Conservation (phyloP, 164 flowering plant genomes). For the Sextonia rubra region DNA sequence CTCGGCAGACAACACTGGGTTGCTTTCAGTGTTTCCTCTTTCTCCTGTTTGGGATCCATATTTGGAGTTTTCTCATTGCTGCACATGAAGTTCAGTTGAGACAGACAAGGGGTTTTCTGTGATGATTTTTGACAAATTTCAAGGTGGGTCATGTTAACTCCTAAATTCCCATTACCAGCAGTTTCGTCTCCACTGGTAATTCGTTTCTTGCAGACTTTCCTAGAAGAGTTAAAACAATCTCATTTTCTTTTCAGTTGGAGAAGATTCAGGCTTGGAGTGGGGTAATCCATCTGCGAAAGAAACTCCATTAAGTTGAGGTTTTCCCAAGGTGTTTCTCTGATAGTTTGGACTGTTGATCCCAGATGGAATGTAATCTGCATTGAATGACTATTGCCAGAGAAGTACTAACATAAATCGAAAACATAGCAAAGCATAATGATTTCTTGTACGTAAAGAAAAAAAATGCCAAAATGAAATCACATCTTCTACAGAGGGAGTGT, state of each 20-base stretch:
- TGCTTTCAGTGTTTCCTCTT: conserved; percentile 32
- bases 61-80: conserved; percentile 47
- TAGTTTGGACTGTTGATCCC: conserved; percentile 55
- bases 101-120: conserved; percentile 30
- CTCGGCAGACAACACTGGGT: conserved; percentile 68
- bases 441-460: no score
- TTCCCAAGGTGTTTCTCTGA: conserved; percentile 23
- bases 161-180: no score
- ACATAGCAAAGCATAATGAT: conserved; percentile 2
- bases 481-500: no score
- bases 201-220: conserved; percentile 34
- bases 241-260: conserved; percentile 57
- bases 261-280: conserved; percentile 22
- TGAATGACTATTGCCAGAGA: background rate
- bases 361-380: conserved; percentile 84
- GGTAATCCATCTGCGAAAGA: conserved; percentile 16
- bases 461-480: no score
- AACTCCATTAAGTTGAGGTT: conserved; percentile 28
- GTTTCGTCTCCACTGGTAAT: conserved; percentile 11
- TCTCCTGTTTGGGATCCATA: conserved; percentile 20
- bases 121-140: conserved; percentile 29
- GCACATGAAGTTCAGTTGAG: conserved; percentile 31
- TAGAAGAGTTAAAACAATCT: conserved; percentile 60
- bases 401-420: background rate
- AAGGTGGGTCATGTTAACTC: no score